These are phyloP conservation scores for Fusarium ambrosium DNA, from an alignment of 2,329 filamentous ascomycete genomes.

Conservation along the genomic window DNA sequence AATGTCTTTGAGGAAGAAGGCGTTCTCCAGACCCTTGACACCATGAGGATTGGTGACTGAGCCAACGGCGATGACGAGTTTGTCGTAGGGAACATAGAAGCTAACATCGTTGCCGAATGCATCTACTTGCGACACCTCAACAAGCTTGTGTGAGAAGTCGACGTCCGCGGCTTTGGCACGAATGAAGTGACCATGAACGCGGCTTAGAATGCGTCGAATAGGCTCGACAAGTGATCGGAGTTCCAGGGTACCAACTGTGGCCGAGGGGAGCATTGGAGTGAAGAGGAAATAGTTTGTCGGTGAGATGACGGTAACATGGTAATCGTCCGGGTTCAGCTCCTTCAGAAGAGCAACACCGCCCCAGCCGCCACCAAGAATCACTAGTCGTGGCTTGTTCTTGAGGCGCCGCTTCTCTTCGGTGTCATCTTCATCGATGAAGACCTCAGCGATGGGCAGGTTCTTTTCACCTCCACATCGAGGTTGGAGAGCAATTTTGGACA, in stretches of 20 bases:
- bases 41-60: slow-evolving; percentile 95
- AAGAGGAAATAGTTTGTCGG: slow-evolving; percentile 98
- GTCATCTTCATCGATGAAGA: slow-evolving; percentile 91
- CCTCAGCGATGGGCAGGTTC: slow-evolving; percentile 91
- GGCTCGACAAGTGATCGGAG: slow-evolving; percentile 93
- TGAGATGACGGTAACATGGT: slow-evolving; percentile 95
- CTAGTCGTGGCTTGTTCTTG: slow-evolving; percentile 91
- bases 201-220: slow-evolving; percentile 84
- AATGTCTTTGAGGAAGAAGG: slow-evolving; percentile 95
- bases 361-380: slow-evolving; percentile 95
- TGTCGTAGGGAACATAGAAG: slow-evolving; percentile 98
- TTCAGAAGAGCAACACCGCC: slow-evolving; percentile 93
- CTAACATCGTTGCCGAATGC: slow-evolving; percentile 77
- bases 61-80: slow-evolving; percentile 91
- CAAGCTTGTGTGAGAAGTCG: slow-evolving; percentile 90
- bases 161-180: slow-evolving; percentile 89
- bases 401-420: slow-evolving; percentile 75
- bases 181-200: slow-evolving; percentile 88
- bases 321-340: slow-evolving; percentile 88
- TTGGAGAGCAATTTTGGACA: slow-evolving; percentile 86
- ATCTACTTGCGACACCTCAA: slow-evolving; percentile 85
- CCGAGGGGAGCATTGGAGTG: slow-evolving; percentile 97
- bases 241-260: slow-evolving; percentile 95
- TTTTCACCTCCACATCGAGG: slow-evolving; percentile 91
- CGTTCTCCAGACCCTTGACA: slow-evolving; percentile 93